Base-by-base conservation (phyloP, 2,329 filamentous ascomycete species). In the Fusarium nurragi region DNA sequence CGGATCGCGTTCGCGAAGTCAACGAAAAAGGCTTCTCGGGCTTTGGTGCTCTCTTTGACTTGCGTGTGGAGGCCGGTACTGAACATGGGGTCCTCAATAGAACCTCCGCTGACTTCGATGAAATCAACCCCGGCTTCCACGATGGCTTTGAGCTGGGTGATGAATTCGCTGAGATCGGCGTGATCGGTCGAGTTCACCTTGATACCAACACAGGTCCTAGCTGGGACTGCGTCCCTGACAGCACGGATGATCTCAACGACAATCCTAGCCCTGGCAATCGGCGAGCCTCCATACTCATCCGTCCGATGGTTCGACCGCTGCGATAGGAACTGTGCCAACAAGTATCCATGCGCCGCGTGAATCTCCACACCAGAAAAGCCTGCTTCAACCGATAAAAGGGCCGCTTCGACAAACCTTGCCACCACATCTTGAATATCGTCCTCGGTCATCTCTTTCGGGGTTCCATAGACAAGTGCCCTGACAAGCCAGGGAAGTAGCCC, bases 131-230 rank as follows among this genome's bases (percentile, higher is more conserved):
- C 54, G 1, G 32, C 39, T 1, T 34, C 18, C 0, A 11, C 30
- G 0, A 56, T 56, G 0, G 50, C 22, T 1, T 32, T 52, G 3
- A 56, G 6, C 0, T 56, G 54, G 1, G 3, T 37, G 6, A 45
- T 40, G 9, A 43, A 45, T 8, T 53, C 39, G 0, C 28, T 19
- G 1, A 56, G 0, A 0, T 55, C 22, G 3, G 48, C 21, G 10
- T 56, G 48, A 11, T 54, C 54, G 9, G 48, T 52, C 1, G 48
- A 56, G 6, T 54, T 45, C 5, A 45, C 50, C 9, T 56, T 56
- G 0, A 56, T 56, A 0, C 54, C 39, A 0, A 39, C 26, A 14
- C n/a, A 56, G 0, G 32, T 5, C 2, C 6, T 18, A 6, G 18
- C 25, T 9, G 48, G n/a, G 1, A 40, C 48, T 4, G 25, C 32